Percentiles rank a stretch among this genome's conserved stretches.
These are phyloP conservation scores for Yamadazyma diddensiae DNA, from an alignment of 1,139 yeast species.

Conservation along the genomic window DNA sequence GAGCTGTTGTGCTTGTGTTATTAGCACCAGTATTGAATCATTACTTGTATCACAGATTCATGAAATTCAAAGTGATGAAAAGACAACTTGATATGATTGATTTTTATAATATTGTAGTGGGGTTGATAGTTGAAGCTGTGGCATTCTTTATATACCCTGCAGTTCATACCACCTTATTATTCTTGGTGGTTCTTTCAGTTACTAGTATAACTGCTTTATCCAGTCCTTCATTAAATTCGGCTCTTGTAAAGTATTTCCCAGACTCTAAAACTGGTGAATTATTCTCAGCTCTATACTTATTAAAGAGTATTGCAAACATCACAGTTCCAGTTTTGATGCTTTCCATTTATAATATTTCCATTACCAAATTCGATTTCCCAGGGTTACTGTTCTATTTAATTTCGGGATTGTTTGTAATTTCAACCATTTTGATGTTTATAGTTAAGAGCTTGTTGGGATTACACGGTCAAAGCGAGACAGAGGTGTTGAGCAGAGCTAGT, in stretches of 20 bases:
- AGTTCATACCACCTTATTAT: slow-evolving; percentile 14
- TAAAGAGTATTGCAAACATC: slow-evolving; percentile 27
- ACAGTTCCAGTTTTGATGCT: slow-evolving; percentile 26
- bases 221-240: slow-evolving; percentile 32
- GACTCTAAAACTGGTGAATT: slow-evolving; percentile 39
- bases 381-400: slow-evolving; percentile 15
- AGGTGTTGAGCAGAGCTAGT: slow-evolving; percentile 17
- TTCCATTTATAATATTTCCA: slow-evolving; percentile 24
- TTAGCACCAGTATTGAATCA: slow-evolving; percentile 32
- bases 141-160: slow-evolving; percentile 31
- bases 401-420: slow-evolving; percentile 8
- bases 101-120: slow-evolving; percentile 28
- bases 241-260: slow-evolving; percentile 37
- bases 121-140: slow-evolving; percentile 31
- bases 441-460: slow-evolving; percentile 17
- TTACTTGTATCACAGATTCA: slow-evolving; percentile 23
- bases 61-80: slow-evolving; percentile 35
- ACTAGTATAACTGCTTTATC: slow-evolving; percentile 41
- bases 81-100: slow-evolving; percentile 56
- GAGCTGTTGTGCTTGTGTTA: slow-evolving; percentile 29
- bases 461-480: slow-evolving; percentile 9
- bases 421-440: slow-evolving; percentile 9
- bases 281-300: slow-evolving; percentile 35
- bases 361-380: slow-evolving; percentile 17
- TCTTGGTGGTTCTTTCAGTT: slow-evolving; percentile 18